A percentile compares a stretch with the other conserved stretches of the same genome.
Evolutionary conservation across 441 rosid species (phyloP).

Genomic region (Euphorbia schlechtendalii): DNA sequence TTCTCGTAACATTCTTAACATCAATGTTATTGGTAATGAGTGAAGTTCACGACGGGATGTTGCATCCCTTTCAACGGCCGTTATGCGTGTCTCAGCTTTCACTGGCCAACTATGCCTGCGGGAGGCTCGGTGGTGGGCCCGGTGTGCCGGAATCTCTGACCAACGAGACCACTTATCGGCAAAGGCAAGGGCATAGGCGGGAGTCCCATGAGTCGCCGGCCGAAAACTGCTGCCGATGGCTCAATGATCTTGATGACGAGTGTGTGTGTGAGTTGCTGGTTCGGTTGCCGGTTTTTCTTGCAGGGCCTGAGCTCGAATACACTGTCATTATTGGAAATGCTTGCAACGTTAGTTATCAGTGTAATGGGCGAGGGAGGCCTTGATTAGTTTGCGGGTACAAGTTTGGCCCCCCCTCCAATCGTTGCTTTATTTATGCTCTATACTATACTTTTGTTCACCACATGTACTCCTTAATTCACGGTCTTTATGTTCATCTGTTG

Average conservation of each 20-base stretch:
- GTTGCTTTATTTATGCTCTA: too few relatives aligned
- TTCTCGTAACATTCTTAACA: neutral
- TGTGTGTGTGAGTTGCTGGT: conserved; percentile 56
- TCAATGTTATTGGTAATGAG: conserved; percentile 12
- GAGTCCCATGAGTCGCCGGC: neutral
- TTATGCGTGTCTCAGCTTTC: conserved; percentile 48
- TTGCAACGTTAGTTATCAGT: conserved; percentile 39
- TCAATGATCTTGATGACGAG: conserved; percentile 42
- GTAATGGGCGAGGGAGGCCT: conserved; percentile 37
- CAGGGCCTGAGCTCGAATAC: conserved; percentile 42
- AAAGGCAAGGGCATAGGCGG: neutral
- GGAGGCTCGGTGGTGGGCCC: conserved; percentile 21
- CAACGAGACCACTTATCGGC: neutral
- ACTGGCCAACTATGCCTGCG: conserved; percentile 47
- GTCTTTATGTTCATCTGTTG: too few relatives aligned
- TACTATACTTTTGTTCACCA: too few relatives aligned
- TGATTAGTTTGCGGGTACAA: too few relatives aligned
- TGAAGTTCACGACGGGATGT: neutral
- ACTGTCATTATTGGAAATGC: conserved; percentile 35
- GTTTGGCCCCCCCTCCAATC: too few relatives aligned
- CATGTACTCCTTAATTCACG: too few relatives aligned
- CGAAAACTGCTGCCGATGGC: conserved; percentile 55
- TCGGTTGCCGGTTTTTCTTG: conserved; percentile 48
- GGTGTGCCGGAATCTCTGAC: conserved; percentile 5
- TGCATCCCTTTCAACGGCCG: conserved; percentile 31